A percentile compares a stretch with the other conserved stretches of the same genome.
phyloP scores from a whole-genome alignment of 768 basidiomycete species.

The Russula vinacea region DNA sequence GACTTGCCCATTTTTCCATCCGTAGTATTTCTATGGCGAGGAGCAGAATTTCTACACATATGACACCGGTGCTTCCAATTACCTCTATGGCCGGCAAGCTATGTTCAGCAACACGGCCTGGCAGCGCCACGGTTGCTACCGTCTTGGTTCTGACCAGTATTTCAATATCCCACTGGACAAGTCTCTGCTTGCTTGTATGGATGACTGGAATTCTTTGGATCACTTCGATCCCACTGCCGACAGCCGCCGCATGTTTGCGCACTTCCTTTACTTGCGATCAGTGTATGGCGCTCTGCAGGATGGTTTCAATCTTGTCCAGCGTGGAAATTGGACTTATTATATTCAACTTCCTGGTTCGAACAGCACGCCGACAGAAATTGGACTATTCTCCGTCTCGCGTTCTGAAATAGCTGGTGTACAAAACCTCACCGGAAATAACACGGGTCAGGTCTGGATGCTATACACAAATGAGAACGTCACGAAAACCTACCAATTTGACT shows the following conservation, averaged over 20 bases:
- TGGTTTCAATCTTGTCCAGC: conserved; percentile 78
- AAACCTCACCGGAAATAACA: conserved; percentile 54
- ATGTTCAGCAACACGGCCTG: conserved; percentile 84
- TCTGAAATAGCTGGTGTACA: conserved; percentile 59
- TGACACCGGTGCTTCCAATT: conserved; percentile 88
- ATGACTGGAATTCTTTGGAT: conserved; percentile 90
- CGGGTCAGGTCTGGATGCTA: conserved; percentile 76
- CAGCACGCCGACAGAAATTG: conserved; percentile 75
- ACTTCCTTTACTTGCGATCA: conserved; percentile 66
- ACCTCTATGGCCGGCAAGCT: conserved; percentile 90
- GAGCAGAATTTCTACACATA: conserved; percentile 87
- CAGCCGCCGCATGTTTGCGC: conserved; percentile 66
- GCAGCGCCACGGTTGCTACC: conserved; percentile 92
- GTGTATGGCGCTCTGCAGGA: conserved; percentile 77
- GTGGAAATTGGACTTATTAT: conserved; percentile 79
- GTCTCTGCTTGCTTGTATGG: conserved; percentile 75
- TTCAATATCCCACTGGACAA: conserved; percentile 89
- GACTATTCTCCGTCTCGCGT: conserved; percentile 79
- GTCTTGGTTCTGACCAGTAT: conserved; percentile 85
- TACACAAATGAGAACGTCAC: conserved; percentile 85
- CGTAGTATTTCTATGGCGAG: conserved; percentile 81
- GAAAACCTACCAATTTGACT: conserved; percentile 59
- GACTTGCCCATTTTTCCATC: conserved; percentile 9
- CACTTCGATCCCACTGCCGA: conserved; percentile 91
- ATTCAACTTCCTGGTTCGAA: conserved; percentile 87